Evolutionary conservation across 257 asterid species (phyloP).

Genomic region (Echites panduratus): DNA sequence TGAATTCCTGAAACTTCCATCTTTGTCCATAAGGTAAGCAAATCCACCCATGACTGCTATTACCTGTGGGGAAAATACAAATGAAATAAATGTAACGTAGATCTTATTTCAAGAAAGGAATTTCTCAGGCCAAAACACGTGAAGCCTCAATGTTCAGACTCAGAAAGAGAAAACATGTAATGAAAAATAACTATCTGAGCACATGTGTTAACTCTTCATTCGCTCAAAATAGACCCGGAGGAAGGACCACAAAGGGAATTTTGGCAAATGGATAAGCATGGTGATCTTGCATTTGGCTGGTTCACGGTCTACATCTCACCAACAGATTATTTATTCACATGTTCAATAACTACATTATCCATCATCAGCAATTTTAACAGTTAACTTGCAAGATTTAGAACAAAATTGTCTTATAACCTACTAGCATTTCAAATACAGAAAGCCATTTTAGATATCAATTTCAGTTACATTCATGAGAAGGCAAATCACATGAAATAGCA

Average conservation of each 20-base stretch:
- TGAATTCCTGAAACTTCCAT: slow-evolving; percentile 45
- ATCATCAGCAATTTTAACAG: not conserved
- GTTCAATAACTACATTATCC: not conserved
- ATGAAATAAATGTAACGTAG: not conserved
- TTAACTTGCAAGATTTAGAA: not conserved
- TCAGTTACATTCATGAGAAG: not conserved
- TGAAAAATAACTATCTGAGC: not conserved
- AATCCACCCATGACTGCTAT: slow-evolving; percentile 38
- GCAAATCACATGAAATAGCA: not conserved
- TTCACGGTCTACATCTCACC: too few species aligned
- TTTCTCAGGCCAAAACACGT: not conserved
- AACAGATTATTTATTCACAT: not conserved
- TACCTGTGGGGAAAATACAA: slow-evolving; percentile 24
- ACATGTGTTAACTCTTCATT: not conserved
- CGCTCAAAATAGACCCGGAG: not conserved
- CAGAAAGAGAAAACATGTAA: not conserved
- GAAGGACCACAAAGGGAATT: not conserved
- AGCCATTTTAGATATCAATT: not conserved
- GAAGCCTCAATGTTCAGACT: not conserved
- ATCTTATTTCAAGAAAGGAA: not conserved
- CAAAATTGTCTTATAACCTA: not conserved
- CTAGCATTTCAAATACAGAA: not conserved
- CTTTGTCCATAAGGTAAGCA: slow-evolving; percentile 41
- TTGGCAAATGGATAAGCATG: not conserved
- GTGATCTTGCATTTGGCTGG: not conserved